Base-by-base conservation (phyloP, 805 yeast genomes). In the Candida germanica region DNA sequence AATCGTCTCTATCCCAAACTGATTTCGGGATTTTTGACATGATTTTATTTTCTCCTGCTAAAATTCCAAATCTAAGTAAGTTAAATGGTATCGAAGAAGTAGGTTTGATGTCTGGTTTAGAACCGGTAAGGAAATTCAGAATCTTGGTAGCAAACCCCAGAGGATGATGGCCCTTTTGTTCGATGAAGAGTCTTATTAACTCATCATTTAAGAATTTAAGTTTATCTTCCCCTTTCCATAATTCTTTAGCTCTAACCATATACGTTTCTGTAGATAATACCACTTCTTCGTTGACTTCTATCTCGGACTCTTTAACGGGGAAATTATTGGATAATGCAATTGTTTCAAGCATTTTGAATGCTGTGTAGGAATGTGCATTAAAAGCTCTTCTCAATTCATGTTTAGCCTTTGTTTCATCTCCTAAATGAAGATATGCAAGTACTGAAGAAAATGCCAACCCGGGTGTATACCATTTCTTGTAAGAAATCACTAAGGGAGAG, bases 381-480 rank as follows among this genome's bases (percentile, higher is more conserved):
- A 71, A 79, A 0, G 91, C 88, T 13, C 42, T 48, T 24, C 50
- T 43, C 38, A 87, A 59, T 11, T 72, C 71, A 1, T 42, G 39
- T 26, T 51, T 60, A 1, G 95, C 94, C 4, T 58, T 53, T 0
- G 55, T 63, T 11, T 46, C 35, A 22, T 70, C 58, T 3, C 61
- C 69, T 10, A 73, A 46, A 22, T 66, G 58, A 40, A 77, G 61
- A 39, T 75, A 63, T n/a, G 93, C 87, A 35, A 84, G 59, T 0
- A 79, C 84, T 4, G 70, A 54, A 1, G 91, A 81, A 49, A 77
- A 79, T 1, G 80, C 77, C 19, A 87, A 53, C 0, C 88, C 83
- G 0, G 93, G 84, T 1, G 88, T 82, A 29, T 64, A 63, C 91
- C 94, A 83, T 44, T 73, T 75, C 9, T 56, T 56, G 46, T 85